Percentiles rank a stretch among this genome's conserved stretches.
phyloP scores from a whole-genome alignment of 2,329 filamentous ascomycete genomes.

The Aciculosporium take region DNA sequence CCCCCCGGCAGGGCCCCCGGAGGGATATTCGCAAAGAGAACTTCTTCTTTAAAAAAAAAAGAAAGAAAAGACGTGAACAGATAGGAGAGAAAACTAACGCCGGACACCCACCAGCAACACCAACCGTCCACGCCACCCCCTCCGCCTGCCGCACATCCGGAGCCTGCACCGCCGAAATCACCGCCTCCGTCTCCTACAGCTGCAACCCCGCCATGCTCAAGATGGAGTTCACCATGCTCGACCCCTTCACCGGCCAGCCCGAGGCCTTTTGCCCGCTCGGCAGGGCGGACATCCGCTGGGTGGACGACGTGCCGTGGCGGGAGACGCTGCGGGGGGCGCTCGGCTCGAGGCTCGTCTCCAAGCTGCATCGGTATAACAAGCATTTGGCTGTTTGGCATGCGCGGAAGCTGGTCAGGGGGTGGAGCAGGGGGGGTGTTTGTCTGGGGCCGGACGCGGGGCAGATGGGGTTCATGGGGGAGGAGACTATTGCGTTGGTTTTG shows the following conservation, averaged over 20 bases:
- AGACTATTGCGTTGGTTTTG: slow-evolving; percentile 10
- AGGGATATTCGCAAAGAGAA: too few relatives aligned
- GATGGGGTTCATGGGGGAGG: slow-evolving; percentile 13
- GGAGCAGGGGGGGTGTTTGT: slow-evolving; percentile 14
- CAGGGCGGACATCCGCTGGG: slow-evolving; percentile 15
- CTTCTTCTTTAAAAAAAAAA: neutral
- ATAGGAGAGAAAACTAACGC: neutral
- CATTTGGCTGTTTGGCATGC: slow-evolving; percentile 18
- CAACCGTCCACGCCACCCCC: slow-evolving; percentile 8
- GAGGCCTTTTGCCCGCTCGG: slow-evolving; percentile 15
- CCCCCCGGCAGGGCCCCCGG: too few relatives aligned
- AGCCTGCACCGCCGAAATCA: slow-evolving; percentile 12
- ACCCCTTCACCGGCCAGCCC: slow-evolving; percentile 9
- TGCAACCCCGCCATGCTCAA: slow-evolving; percentile 15
- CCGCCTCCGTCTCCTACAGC: slow-evolving; percentile 14
- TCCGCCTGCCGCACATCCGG: slow-evolving; percentile 8
- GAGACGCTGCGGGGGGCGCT: slow-evolving; percentile 10
- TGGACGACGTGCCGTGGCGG: slow-evolving; percentile 11
- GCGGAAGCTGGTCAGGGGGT: slow-evolving; percentile 11
- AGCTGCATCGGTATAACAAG: slow-evolving; percentile 18
- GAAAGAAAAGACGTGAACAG: neutral
- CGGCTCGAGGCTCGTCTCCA: slow-evolving; percentile 11
- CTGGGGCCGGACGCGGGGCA: slow-evolving; percentile 10
- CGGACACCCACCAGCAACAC: slow-evolving; percentile 2
- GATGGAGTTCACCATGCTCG: slow-evolving; percentile 14